These are phyloP conservation scores for Lepiota venenata DNA, from an alignment of 768 basidiomycete genomes.

Conservation along the genomic window DNA sequence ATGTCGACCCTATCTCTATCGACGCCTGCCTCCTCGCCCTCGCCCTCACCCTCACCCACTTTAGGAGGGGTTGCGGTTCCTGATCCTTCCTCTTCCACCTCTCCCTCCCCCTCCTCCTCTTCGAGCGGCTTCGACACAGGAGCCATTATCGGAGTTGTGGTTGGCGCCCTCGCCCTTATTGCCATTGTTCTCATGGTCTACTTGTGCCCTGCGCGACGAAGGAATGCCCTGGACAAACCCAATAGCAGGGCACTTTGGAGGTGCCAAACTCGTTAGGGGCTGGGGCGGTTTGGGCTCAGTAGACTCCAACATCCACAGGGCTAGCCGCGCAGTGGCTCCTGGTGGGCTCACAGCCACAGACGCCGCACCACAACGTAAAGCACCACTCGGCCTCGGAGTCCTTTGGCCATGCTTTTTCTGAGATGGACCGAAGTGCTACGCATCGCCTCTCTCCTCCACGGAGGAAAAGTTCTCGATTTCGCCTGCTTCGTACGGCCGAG, in stretches of 20 bases:
- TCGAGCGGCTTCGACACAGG: conserved; percentile 30
- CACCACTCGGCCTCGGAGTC: conserved; percentile 17
- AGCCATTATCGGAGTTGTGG: conserved; percentile 48
- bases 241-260: conserved; percentile 10
- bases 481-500: conserved; percentile 4
- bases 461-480: conserved; percentile 18
- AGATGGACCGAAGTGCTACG: conserved; percentile 13
- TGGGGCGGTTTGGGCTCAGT: conserved; percentile 31
- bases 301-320: conserved; percentile 23
- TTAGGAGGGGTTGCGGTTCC: neutral
- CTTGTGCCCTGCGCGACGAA: conserved; percentile 24
- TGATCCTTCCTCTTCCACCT: conserved; percentile 15
- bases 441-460: neutral
- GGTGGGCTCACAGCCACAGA: conserved; percentile 2
- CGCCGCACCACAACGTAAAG: conserved; percentile 10
- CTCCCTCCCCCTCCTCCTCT: conserved; percentile 21
- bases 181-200: conserved; percentile 28
- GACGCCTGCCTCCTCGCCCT: conserved; percentile 11
- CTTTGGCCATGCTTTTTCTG: conserved; percentile 20
- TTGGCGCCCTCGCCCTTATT: conserved; percentile 42
- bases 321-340: neutral
- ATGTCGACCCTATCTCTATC: conserved; percentile 16
- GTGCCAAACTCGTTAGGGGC: conserved; percentile 8
- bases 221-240: conserved; percentile 8
- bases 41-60: conserved; percentile 1